Evolutionary conservation across 352 stramenopile species (phyloP), one percentile per base, ranked within the genome.

Genomic region (Phytophthora fragariae): DNA sequence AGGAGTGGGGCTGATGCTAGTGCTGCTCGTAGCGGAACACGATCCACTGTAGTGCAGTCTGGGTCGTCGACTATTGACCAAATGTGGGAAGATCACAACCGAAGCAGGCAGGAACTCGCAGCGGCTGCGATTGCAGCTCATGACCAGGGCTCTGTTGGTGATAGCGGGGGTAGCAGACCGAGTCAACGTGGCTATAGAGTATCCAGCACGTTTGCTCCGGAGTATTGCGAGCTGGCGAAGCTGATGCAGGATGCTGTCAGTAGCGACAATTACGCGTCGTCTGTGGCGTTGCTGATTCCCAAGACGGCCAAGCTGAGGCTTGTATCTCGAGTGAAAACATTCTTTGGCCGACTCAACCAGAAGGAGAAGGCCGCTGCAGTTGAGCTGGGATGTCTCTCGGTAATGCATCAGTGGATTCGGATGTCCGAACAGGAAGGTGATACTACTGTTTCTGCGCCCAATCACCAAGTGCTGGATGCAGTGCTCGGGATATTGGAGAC

Each of bases 191-290:
- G 49, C 39, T 78, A 62, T 17, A 57, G 59, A 5, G 54, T 92
- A 21, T 83, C 82, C 1, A 76, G 69, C 14, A 82, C 72, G 0
- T 90, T 96, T 59, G 59, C 76, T 8, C 63, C 62, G 5, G 80
- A 92, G 29, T 94, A 88, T 60, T 82, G 82, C 27, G 84, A 83
- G 31, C 66, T 96, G 19, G 79, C 79, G 4, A 88, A 92, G 41
- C 68, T 86, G 17, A 96, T 96, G 89, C 27, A 76, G 7, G 79
- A 92, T 58, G 89, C 89, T 1, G 85, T 83, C 2, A 88, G 72
- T 29, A 82, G 82, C 63, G 89, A 96, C 66, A 85, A 92, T 54
- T 95, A 95, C 60, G 88, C 89, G 11, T 94, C 85, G 14, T 93
- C 85, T 0, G 88, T 93, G 14, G 75, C 89, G 17, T 59, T 94